Evolutionary conservation across 2,329 filamentous ascomycete genomes (phyloP), one percentile per base, ranked within the genome.

Genomic region (Venturiaceae sp.): DNA sequence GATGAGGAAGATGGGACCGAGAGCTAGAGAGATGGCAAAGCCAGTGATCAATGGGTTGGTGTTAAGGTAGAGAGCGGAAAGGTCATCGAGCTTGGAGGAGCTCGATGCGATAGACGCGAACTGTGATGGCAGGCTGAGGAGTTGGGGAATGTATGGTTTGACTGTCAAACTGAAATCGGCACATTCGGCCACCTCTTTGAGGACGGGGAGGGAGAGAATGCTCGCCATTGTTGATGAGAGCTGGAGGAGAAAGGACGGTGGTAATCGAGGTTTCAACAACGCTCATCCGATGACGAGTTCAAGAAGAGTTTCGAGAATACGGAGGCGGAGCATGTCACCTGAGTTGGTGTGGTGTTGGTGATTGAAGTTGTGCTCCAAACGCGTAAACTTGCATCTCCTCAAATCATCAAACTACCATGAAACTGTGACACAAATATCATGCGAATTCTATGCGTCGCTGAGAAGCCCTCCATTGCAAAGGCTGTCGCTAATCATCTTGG

Each of bases 401-500:
- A 50, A 50, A 23, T 9, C 9, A 50, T 50, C 21, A 9, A 11
- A 23, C 21, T 9, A 13, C 11, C 30, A 34, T 21, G n/a, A 37
- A 13, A 28, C 3, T 30, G 6, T 11, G 32, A 34, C 46, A 33
- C 26, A n/a, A 33, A 28, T 19, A 54, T 32, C 28, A 34, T 56
- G 28, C 57, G 57, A 65, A 83, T 90, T 60, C 77, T 92, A 57
- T 91, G 87, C 69, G 87, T 92, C 64, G 88, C 87, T 61, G 87
- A 92, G 72, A 92, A 99, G 80, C 91, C 91, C 36, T 95, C 92
- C 44, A 96, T 99, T 62, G 90, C 94, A 60, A 96, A 94, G 74
- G 91, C 92, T 37, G 92, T 99, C 54, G 90, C 94, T 39, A 83
- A 85, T 60, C 92, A 97, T 77, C 81, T 99, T 30, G 88, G 88